Conservation (phyloP, 1,284 basidiomycete genomes). For the Cutaneotrichosporon sp. region DNA sequence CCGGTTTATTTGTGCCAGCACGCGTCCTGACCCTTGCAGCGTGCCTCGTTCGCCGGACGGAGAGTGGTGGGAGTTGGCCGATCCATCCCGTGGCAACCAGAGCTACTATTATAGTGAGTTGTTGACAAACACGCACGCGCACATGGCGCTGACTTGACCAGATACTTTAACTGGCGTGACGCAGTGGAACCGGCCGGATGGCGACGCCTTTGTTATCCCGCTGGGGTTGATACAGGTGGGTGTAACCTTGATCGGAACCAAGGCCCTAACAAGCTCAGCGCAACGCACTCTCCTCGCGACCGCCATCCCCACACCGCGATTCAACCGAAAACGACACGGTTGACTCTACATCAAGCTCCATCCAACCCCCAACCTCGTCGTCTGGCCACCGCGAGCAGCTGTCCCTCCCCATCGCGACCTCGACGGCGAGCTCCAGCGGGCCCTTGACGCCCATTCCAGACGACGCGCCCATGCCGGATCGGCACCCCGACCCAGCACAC, state of each 20-base stretch:
- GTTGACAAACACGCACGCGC: not conserved
- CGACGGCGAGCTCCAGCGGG: slow-evolving; percentile 21
- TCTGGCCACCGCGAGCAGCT: slow-evolving; percentile 4
- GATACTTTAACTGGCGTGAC: slow-evolving; percentile 78
- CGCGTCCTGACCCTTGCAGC: slow-evolving; percentile 52
- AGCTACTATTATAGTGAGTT: slow-evolving; percentile 81
- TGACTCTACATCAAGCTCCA: not conserved
- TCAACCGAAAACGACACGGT: slow-evolving; percentile 6
- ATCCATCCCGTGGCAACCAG: slow-evolving; percentile 72
- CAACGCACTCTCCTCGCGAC: slow-evolving; percentile 13
- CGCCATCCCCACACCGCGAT: slow-evolving; percentile 4
- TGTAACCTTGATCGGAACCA: slow-evolving; percentile 5
- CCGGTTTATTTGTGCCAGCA: too few species aligned
- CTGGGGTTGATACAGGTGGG: slow-evolving; percentile 72
- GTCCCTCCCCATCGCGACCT: slow-evolving; percentile 9
- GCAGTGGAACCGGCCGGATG: slow-evolving; percentile 78
- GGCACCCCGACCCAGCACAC: not conserved
- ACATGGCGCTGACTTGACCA: slow-evolving; percentile 21
- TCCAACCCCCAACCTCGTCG: slow-evolving; percentile 9
- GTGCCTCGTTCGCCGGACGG: slow-evolving; percentile 80
- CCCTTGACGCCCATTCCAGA: slow-evolving; percentile 20
- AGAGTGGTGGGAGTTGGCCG: slow-evolving; percentile 93
- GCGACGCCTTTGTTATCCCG: slow-evolving; percentile 78
- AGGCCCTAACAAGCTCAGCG: slow-evolving; percentile 7
- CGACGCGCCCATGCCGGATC: slow-evolving; percentile 12